Percentiles rank a stretch among this genome's conserved stretches.
Evolutionary conservation across 768 basidiomycete species (phyloP).

Genomic region (Rhizopogon roseolus): DNA sequence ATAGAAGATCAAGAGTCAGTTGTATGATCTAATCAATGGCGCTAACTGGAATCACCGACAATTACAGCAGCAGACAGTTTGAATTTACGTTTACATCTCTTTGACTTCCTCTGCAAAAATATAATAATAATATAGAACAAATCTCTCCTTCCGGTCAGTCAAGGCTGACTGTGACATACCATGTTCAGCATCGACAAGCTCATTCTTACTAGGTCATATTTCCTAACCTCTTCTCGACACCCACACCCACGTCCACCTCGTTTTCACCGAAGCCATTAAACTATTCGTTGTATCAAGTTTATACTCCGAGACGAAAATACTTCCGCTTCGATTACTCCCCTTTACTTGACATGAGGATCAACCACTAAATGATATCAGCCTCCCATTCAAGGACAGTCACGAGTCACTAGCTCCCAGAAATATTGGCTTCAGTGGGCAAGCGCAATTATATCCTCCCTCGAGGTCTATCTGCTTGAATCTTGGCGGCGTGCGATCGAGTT

Average conservation of each 20-base stretch:
- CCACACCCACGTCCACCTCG: constrained; percentile 10
- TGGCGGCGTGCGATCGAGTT: constrained; percentile 9
- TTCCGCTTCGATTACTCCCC: not conserved
- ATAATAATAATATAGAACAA: not conserved
- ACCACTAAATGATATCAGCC: constrained; percentile 4
- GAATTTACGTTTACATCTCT: too few relatives aligned
- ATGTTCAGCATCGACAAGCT: not conserved
- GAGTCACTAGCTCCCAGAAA: constrained; percentile 1
- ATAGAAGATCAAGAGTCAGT: too few relatives aligned
- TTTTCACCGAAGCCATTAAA: constrained; percentile 16
- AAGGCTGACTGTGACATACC: not conserved
- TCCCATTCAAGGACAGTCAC: constrained; percentile 6
- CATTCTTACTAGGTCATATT: not conserved
- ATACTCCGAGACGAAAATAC: constrained; percentile 8
- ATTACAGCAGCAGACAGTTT: too few relatives aligned
- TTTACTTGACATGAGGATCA: not conserved
- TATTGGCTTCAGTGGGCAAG: not conserved
- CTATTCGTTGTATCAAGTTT: constrained; percentile 9
- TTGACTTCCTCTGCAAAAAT: too few relatives aligned
- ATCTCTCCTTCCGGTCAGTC: not conserved
- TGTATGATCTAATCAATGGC: too few relatives aligned
- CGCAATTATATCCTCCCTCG: constrained; percentile 4
- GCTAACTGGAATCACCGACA: too few relatives aligned
- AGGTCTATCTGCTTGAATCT: not conserved
- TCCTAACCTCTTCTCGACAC: constrained; percentile 1